phyloP scores from a whole-genome alignment of 176 grass and related monocot genomes.

The Elaeis guineensis region DNA sequence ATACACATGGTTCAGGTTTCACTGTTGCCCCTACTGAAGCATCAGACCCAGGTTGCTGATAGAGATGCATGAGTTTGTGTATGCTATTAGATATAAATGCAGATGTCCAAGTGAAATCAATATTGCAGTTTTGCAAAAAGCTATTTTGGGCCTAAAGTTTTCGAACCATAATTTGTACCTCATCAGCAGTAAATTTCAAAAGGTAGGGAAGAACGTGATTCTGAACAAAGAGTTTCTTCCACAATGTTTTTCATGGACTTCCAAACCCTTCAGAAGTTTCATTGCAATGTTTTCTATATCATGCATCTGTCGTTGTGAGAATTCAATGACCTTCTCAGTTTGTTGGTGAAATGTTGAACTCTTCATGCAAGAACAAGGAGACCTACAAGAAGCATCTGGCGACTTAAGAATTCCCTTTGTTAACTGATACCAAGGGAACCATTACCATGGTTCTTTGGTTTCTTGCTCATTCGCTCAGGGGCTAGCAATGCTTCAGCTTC shows the following conservation, averaged over 20 bases:
- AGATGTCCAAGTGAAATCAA: too few species aligned
- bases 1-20: too few species aligned
- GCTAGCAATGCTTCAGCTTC: slow-evolving; percentile 22
- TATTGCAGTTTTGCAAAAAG: too few species aligned
- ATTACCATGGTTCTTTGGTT: slow-evolving; percentile 16
- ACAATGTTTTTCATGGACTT: slow-evolving; percentile 67
- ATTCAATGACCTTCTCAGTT: slow-evolving; percentile 66
- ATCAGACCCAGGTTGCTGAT: too few species aligned
- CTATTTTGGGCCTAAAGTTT: too few species aligned
- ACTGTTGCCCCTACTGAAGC: too few species aligned
- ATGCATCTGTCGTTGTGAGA: slow-evolving; percentile 84
- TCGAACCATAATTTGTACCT: slow-evolving; percentile 35
- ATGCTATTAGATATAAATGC: too few species aligned
- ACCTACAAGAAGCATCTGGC: slow-evolving; percentile 24
- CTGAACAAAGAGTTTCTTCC: slow-evolving; percentile 53
- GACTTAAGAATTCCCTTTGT: slow-evolving; percentile 43
- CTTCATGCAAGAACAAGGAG: slow-evolving; percentile 42
- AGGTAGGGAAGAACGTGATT: slow-evolving; percentile 33
- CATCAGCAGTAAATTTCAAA: slow-evolving; percentile 42
- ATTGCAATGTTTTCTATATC: slow-evolving; percentile 73
- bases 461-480: slow-evolving; percentile 24
- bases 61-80: too few species aligned
- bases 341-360: slow-evolving; percentile 37
- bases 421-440: slow-evolving; percentile 7
- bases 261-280: slow-evolving; percentile 74